Evolutionary conservation across 306 rosid genomes (phyloP).

Genomic region (Fagus sylvatica): DNA sequence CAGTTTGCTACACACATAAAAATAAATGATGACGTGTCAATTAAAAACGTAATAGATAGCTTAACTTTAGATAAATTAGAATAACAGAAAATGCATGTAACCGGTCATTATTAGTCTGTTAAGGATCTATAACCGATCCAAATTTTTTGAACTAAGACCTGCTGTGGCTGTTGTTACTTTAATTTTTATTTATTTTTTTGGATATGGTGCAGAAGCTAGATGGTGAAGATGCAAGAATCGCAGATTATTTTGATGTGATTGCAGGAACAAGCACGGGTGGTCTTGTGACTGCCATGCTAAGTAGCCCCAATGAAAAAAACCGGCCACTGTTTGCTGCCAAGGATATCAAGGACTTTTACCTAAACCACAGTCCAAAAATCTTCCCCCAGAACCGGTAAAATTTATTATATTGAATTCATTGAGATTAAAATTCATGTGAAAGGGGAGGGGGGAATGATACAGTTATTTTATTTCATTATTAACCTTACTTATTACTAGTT

Average conservation of each 20-base stretch:
- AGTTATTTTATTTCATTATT: too few relatives aligned
- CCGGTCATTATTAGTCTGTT: too few relatives aligned
- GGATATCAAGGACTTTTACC: constrained; percentile 8
- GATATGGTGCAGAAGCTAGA: background rate
- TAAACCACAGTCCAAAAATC: background rate
- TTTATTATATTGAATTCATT: background rate
- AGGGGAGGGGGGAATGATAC: too few relatives aligned
- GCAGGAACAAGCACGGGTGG: background rate
- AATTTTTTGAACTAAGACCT: too few relatives aligned
- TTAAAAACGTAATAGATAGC: too few relatives aligned
- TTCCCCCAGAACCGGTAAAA: background rate
- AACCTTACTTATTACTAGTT: background rate
- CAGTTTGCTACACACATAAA: too few relatives aligned
- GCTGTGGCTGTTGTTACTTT: too few relatives aligned
- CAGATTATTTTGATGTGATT: background rate
- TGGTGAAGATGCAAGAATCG: constrained; percentile 7
- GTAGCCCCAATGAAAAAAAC: background rate
- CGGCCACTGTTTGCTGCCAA: constrained; percentile 5
- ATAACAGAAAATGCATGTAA: too few relatives aligned
- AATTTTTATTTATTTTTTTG: background rate
- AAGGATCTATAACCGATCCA: too few relatives aligned
- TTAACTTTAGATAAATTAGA: too few relatives aligned
- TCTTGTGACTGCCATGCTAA: background rate
- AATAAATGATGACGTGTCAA: too few relatives aligned
- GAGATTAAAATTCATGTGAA: background rate